A percentile compares a stretch with the other conserved stretches of the same genome.
Conservation (phyloP, 768 basidiomycete species). For the Cyclocybe aegerita region DNA sequence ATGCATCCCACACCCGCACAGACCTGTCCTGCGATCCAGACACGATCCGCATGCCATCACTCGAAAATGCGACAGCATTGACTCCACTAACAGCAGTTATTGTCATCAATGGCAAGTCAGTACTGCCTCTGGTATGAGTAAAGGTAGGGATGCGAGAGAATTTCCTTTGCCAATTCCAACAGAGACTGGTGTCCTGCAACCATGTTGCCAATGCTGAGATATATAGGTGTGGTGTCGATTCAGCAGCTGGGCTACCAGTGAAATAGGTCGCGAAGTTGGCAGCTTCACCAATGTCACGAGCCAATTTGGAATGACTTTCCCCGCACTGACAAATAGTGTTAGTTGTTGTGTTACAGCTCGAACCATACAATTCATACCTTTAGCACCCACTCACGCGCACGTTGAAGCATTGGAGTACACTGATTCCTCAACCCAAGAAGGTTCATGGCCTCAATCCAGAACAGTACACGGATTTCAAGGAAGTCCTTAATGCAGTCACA, state of each 20-base stretch:
- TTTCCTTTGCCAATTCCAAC: slow-evolving; percentile 6
- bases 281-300: slow-evolving; percentile 10
- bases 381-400: slow-evolving; percentile 5
- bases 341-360: no score
- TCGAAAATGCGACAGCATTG: slow-evolving; percentile 11
- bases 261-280: slow-evolving; percentile 18
- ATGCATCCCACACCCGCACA: slow-evolving; percentile 17
- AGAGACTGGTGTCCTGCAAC: not conserved
- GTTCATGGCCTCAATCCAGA: slow-evolving; percentile 29
- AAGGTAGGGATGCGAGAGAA: slow-evolving; percentile 10
- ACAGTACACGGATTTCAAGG: slow-evolving; percentile 15
- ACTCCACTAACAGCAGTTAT: slow-evolving; percentile 1
- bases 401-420: slow-evolving; percentile 18
- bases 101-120: slow-evolving; percentile 3
- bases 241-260: slow-evolving; percentile 7
- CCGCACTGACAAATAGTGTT: not conserved
- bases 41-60: slow-evolving; percentile 14
- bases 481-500: slow-evolving; percentile 7
- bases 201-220: slow-evolving; percentile 18
- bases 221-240: slow-evolving; percentile 19
- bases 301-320: not conserved
- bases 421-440: slow-evolving; percentile 12
- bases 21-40: slow-evolving; percentile 10
- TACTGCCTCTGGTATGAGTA: not conserved
- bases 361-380: not conserved